phyloP scores from a whole-genome alignment of 139 green algal species.

The Desmodesmus armatus region DNA sequence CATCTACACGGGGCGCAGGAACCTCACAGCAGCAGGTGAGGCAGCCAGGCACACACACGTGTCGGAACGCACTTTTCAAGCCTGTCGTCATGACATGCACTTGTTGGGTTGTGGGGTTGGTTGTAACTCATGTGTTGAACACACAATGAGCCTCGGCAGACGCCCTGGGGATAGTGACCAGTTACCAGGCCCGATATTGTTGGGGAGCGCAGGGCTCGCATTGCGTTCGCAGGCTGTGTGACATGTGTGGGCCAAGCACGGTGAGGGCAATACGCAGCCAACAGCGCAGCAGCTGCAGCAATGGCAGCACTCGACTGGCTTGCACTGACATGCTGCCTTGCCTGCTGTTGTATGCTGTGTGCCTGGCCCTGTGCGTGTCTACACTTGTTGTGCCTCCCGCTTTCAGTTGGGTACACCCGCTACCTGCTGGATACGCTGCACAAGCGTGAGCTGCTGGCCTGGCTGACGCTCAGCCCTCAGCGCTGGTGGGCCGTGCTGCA shows the following conservation, averaged over 20 bases:
- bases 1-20: slow-evolving; percentile 87
- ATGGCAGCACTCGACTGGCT: not conserved
- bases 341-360: not conserved
- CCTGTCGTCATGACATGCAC: too few relatives aligned
- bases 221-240: too few relatives aligned
- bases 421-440: slow-evolving; percentile 87
- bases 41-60: not conserved
- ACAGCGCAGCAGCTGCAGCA: too few relatives aligned
- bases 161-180: too few relatives aligned
- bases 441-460: slow-evolving; percentile 80
- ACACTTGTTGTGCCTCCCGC: not conserved
- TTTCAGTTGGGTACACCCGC: slow-evolving; percentile 75
- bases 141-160: too few relatives aligned
- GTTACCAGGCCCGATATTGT: too few relatives aligned
- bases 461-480: slow-evolving; percentile 76
- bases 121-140: too few relatives aligned
- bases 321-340: not conserved
- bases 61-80: too few relatives aligned
- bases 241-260: too few relatives aligned
- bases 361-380: too few relatives aligned
- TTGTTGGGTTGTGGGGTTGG: not conserved
- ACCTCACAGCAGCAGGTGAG: slow-evolving; percentile 68
- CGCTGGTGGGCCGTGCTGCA: slow-evolving; percentile 88
- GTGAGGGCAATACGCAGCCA: too few relatives aligned
- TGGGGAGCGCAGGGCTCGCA: too few relatives aligned